Evolutionary conservation across 192 early-diverging fungal species (phyloP).

Genomic region (Diversispora eburnea): DNA sequence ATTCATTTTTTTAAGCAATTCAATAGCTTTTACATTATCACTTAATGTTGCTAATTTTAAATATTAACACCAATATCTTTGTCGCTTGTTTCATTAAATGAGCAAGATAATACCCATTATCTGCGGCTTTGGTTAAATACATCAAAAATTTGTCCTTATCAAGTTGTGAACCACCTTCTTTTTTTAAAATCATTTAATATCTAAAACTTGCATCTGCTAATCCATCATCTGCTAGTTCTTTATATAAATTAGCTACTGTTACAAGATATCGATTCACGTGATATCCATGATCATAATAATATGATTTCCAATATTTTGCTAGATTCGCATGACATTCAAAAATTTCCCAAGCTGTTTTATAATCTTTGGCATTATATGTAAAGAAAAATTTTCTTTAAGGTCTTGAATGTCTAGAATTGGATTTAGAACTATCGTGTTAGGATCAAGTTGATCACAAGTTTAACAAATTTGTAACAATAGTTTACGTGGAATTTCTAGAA

Average conservation of each 20-base stretch:
- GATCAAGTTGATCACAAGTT: not conserved
- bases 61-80: not conserved
- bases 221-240: not conserved
- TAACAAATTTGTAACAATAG: not conserved
- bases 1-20: not conserved
- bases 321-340: slow-evolving; percentile 1
- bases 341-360: not conserved
- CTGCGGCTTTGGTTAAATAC: not conserved
- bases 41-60: slow-evolving; percentile 1
- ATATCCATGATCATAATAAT: not conserved
- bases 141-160: not conserved
- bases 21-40: not conserved
- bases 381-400: no score
- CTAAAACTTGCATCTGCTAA: not conserved
- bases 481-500: not conserved
- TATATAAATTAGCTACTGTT: not conserved
- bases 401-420: no score
- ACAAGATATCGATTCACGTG: not conserved
- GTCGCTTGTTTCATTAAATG: not conserved
- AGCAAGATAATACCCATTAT: not conserved
- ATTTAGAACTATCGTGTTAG: no score
- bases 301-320: slow-evolving; percentile 2
- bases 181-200: not conserved
- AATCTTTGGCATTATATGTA: not conserved
- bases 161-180: not conserved